These are phyloP conservation scores for Porodaedalea pini DNA, from an alignment of 1,284 basidiomycete genomes.

Conservation along the genomic window DNA sequence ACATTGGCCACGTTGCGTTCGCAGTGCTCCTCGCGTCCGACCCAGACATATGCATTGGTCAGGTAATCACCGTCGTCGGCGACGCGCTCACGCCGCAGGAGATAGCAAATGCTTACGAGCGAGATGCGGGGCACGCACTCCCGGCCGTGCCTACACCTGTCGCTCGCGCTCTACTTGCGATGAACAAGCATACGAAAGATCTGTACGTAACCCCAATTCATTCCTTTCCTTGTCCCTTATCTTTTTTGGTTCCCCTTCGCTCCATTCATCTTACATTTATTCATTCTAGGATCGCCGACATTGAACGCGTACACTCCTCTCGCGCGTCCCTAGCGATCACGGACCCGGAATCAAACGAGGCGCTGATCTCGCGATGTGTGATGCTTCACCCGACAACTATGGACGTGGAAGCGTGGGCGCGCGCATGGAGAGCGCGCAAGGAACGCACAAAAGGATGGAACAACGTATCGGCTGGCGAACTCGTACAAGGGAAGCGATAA, in stretches of 20 bases:
- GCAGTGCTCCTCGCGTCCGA: conserved; percentile 35
- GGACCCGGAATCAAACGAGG: conserved; percentile 23
- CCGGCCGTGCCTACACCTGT: conserved; percentile 31
- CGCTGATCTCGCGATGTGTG: conserved; percentile 14
- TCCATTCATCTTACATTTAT: background rate
- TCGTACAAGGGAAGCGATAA: conserved; percentile 23
- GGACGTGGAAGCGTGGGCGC: conserved; percentile 34
- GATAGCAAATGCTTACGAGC: conserved; percentile 31
- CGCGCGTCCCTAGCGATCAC: conserved; percentile 23
- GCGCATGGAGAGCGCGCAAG: conserved; percentile 15
- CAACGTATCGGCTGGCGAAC: conserved; percentile 30
- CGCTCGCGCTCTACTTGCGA: conserved; percentile 27
- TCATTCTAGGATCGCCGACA: conserved; percentile 28
- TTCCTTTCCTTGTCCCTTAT: too few relatives aligned
- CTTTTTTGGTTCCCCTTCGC: background rate
- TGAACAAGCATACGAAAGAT: conserved; percentile 33
- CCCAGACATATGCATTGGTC: conserved; percentile 22
- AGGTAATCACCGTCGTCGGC: conserved; percentile 33
- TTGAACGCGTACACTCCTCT: conserved; percentile 31
- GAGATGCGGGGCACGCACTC: conserved; percentile 32
- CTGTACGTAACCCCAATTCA: conserved; percentile 33
- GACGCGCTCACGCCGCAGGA: conserved; percentile 33
- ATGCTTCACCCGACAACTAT: conserved; percentile 32
- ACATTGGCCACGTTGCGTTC: conserved; percentile 37
- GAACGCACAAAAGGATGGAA: conserved; percentile 32